Base-by-base conservation (phyloP, 176 grass and related monocot genomes). In the Melocanna baccifera region DNA sequence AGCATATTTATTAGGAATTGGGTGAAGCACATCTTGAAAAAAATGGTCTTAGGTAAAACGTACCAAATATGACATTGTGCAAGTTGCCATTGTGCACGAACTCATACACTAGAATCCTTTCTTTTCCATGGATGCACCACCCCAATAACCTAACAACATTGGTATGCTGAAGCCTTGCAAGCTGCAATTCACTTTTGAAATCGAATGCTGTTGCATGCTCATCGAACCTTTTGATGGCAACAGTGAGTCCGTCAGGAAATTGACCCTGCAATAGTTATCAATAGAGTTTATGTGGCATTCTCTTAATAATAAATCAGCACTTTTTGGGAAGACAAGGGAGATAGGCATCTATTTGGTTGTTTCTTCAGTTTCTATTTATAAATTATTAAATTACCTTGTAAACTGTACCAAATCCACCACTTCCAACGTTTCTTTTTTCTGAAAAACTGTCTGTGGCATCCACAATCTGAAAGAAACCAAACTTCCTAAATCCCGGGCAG, bases 361-460 rank as follows among this genome's bases (percentile, higher is more conserved):
- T 43, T 73, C 9, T 3, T 79, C 46, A 2, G 1, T 32, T 78
- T 34, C 13, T 69, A 4, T 77, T 85, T 68, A 26, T 39, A 6
- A 4, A 34, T 69, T 77, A 56, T 23, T 32, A 29, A 59, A 58
- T n/a, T 71, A 90, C 88, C 88, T 90, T 90, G 39, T 90, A 90
- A 73, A 90, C 57, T 23, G 28, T 73, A 48, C 36, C 73, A 50
- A 86, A 86, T 18, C 84, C 88, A 78, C 88, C 88, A 0, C 0
- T 37, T 3, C 88, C 84, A 12, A 78, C 0, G 0, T 39, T 83
- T 65, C 20, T 42, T 19, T 76, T 71, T 30, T 78, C 66, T 30
- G 88, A 83, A 12, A 90, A 90, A 83, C 37, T 78, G n/a, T 83
- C 66, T 41, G 88, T 86, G 11, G 88, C 84, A 50, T 86, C 56